Evolutionary conservation across 1,284 basidiomycete species (phyloP).

Genomic region (Rhodotorula glutinis): DNA sequence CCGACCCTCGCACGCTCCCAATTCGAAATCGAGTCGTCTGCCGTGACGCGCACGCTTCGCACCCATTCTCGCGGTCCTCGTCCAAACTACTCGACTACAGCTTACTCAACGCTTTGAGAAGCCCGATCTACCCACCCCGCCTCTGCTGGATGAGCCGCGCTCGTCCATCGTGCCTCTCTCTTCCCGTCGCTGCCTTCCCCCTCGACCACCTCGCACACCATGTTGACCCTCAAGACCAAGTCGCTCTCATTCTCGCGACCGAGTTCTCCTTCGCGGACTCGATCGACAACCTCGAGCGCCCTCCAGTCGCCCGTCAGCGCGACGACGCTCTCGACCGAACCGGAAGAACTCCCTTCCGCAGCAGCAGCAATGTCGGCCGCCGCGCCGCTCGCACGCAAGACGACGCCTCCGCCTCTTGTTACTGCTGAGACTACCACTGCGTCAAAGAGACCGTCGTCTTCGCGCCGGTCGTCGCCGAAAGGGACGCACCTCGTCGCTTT

Average conservation of each 20-base stretch:
- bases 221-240: slow-evolving; percentile 26
- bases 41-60: not conserved
- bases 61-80: not conserved
- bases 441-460: slow-evolving; percentile 3
- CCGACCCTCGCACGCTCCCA: not conserved
- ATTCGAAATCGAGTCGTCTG: not conserved
- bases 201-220: not conserved
- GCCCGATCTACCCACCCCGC: not conserved
- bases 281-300: not conserved
- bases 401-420: not conserved
- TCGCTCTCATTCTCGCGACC: slow-evolving; percentile 26
- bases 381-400: not conserved
- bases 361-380: too few relatives aligned
- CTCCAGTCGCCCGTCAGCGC: not conserved
- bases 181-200: too few relatives aligned
- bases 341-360: not conserved
- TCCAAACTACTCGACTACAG: not conserved
- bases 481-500: not conserved
- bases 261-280: slow-evolving; percentile 18
- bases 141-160: too few relatives aligned
- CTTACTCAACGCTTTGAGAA: not conserved
- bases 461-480: slow-evolving; percentile 6
- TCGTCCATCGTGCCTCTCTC: too few relatives aligned
- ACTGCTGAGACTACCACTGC: not conserved
- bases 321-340: not conserved